A percentile compares a stretch with the other conserved stretches of the same genome.
These are phyloP conservation scores for Fusarium equiseti DNA, from an alignment of 2,329 filamentous ascomycete species.

Conservation along the genomic window DNA sequence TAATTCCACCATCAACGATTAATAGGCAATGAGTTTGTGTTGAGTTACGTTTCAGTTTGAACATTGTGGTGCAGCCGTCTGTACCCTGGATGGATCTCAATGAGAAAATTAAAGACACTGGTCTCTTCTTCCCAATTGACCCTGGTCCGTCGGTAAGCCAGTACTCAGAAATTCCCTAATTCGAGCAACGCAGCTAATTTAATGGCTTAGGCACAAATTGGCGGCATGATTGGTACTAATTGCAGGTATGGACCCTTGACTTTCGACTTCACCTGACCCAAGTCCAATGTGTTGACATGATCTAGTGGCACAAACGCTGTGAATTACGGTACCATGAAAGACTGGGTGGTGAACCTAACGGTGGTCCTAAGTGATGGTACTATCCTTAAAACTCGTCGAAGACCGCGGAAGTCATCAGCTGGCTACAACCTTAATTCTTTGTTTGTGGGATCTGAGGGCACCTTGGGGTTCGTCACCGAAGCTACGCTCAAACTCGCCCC, in stretches of 20 bases:
- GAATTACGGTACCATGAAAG: slow-evolving; percentile 86
- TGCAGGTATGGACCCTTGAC: slow-evolving; percentile 58
- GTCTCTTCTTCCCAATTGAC: slow-evolving; percentile 92
- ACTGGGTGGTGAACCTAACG: slow-evolving; percentile 88
- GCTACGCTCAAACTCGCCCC: slow-evolving; percentile 84
- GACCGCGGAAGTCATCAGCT: slow-evolving; percentile 83
- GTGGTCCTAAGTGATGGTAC: slow-evolving; percentile 83
- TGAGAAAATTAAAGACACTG: slow-evolving; percentile 73
- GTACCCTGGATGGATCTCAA: slow-evolving; percentile 93
- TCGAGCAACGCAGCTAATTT: slow-evolving; percentile 51
- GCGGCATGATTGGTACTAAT: slow-evolving; percentile 85
- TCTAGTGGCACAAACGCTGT: slow-evolving; percentile 78
- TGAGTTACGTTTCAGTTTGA: slow-evolving; percentile 65
- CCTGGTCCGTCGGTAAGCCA: slow-evolving; percentile 64
- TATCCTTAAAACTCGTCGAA: slow-evolving; percentile 79
- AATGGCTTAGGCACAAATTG: slow-evolving; percentile 71
- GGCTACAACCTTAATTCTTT: slow-evolving; percentile 85
- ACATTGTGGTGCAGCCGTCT: slow-evolving; percentile 89
- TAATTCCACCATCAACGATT: fast-evolving
- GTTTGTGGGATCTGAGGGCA: slow-evolving; percentile 86
- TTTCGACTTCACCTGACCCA: no score
- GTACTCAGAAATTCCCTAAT: fast-evolving
- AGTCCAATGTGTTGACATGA: neutral
- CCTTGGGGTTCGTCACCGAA: slow-evolving; percentile 83
- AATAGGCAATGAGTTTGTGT: fast-evolving